Evolutionary conservation across 768 basidiomycete species (phyloP), one percentile per base, ranked within the genome.

Genomic region (Lactifluus pinguis): DNA sequence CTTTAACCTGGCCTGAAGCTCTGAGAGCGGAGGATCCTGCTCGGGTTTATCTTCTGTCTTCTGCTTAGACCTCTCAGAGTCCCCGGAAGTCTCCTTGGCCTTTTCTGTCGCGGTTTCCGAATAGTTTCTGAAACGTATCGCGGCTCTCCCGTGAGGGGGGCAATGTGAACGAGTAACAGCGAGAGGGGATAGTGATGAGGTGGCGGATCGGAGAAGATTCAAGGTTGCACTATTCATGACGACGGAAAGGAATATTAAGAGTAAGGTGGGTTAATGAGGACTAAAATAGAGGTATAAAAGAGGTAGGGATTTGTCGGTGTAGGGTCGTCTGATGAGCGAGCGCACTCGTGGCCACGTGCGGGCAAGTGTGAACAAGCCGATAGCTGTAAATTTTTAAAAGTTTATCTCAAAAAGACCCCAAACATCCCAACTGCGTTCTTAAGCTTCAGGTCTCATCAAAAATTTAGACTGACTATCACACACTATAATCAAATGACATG

Each of bases 1-100:
- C 76, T 92, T 86, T 59, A 95, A 77, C 70, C 87, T 86, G 63
- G 72, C 65, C 45, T 72, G 68, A 25, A 74, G 57, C 57, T 79
- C 77, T 21, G 72, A 67, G 71, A 39, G 19, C 3, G 34, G 48
- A 49, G 53, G 30, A 36, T 72, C 72, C 10, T 29, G 15, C 25
- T 51, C 54, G 30, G 44, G 41, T 30, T 44, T 55, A 34, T 65
- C 62, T 56, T 67, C 70, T 57, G 69, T 60, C 58, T 73, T 65
- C 59, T 69, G 69, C 62, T 67, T 70, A 62, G 71, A 68, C 52
- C 68, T 68, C 55, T 65, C 67, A 58, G 70, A 60, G 59, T 57
- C 55, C 49, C 66, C 70, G 59, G 70, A 34, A 49, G 65, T 65
- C 65, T 69, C 65, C 50, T 63, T 63, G 45, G 69, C 69, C 34